phyloP scores from a whole-genome alignment of 2,329 filamentous ascomycete species.

The Colletotrichum horii region DNA sequence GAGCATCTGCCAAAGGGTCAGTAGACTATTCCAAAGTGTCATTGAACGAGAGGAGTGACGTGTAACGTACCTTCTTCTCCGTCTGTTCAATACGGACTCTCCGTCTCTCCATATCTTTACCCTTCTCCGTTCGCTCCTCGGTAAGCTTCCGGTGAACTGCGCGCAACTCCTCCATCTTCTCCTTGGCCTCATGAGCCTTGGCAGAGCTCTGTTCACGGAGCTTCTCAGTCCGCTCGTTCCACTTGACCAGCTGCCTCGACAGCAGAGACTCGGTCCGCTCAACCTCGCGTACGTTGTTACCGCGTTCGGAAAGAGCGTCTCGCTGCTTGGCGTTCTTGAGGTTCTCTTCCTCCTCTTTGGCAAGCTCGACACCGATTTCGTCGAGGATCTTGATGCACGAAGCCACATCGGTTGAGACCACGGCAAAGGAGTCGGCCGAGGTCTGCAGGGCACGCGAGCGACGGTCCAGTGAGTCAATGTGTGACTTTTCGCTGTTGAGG shows the following conservation, averaged over 20 bases:
- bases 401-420: constrained; percentile 84
- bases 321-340: constrained; percentile 79
- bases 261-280: constrained; percentile 87
- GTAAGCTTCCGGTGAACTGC: constrained; percentile 80
- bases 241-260: constrained; percentile 82
- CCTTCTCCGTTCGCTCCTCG: constrained; percentile 85
- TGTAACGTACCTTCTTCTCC: constrained; percentile 85
- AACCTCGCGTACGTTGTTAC: constrained; percentile 89
- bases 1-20: constrained; percentile 73
- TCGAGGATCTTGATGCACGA: constrained; percentile 89
- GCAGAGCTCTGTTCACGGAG: constrained; percentile 80
- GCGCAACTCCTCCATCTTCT: constrained; percentile 89
- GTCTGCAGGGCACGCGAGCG: constrained; percentile 90
- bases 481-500: constrained; percentile 77
- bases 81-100: constrained; percentile 96
- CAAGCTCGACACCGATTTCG: constrained; percentile 82
- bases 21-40: constrained; percentile 16
- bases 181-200: constrained; percentile 81
- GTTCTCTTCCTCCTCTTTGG: constrained; percentile 91
- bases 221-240: constrained; percentile 85
- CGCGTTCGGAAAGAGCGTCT: constrained; percentile 85
- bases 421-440: constrained; percentile 85
- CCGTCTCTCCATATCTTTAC: constrained; percentile 88
- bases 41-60: neutral
- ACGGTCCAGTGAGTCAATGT: constrained; percentile 87